Conservation (phyloP, 1,284 basidiomycete genomes). For the Bjerkandera adusta region DNA sequence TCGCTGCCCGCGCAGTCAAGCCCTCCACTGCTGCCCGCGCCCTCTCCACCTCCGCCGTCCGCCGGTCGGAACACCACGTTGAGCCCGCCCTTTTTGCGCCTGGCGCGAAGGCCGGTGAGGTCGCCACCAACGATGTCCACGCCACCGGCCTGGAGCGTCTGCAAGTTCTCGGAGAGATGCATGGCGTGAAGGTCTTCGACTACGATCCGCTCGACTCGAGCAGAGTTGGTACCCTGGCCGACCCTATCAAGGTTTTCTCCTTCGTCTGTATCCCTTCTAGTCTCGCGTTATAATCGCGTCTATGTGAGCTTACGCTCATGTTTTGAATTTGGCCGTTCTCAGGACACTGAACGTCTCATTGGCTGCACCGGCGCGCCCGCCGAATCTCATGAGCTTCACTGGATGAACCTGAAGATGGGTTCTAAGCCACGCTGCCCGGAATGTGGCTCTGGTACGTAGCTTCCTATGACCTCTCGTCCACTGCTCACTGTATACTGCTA, state of each 20-base stretch:
- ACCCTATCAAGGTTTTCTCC: conserved; percentile 89
- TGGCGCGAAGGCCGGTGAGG: conserved; percentile 74
- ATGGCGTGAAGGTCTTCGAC: conserved; percentile 93
- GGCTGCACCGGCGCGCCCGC: conserved; percentile 92
- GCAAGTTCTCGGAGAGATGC: conserved; percentile 86
- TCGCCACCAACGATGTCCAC: conserved; percentile 86
- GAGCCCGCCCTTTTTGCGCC: conserved; percentile 72
- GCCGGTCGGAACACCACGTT: conserved; percentile 50
- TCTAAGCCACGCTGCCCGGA: conserved; percentile 83
- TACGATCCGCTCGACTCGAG: conserved; percentile 83
- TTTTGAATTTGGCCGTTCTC: conserved; percentile 9
- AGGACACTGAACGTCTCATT: conserved; percentile 81
- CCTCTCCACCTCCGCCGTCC: conserved; percentile 53
- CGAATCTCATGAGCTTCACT: conserved; percentile 89
- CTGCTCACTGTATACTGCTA: conserved; percentile 2
- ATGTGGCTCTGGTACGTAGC: conserved; percentile 78
- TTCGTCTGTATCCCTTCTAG: conserved; percentile 56
- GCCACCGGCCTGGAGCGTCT: conserved; percentile 96
- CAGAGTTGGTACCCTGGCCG: conserved; percentile 83
- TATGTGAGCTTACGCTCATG: background rate
- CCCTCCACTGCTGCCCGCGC: conserved; percentile 40
- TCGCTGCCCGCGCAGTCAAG: conserved; percentile 33
- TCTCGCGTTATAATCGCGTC: too few species aligned
- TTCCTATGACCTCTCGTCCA: background rate
- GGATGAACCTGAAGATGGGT: conserved; percentile 71